A percentile compares a stretch with the other conserved stretches of the same genome.
Conservation (phyloP, 192 early-diverging fungal genomes). For the Coemansia sp. region DNA sequence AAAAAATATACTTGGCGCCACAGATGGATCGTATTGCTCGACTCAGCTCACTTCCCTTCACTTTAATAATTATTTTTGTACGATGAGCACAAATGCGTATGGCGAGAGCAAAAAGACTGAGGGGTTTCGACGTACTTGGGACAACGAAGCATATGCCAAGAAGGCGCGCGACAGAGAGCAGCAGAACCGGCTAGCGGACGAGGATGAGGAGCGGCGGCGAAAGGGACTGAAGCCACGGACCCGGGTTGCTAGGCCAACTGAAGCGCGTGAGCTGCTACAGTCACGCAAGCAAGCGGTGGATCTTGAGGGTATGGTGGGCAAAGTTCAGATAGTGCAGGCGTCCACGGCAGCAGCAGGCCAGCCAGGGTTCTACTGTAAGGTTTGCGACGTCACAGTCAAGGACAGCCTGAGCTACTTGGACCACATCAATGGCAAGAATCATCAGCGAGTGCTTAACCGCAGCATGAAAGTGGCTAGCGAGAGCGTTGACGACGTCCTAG, state of each 20-base stretch:
- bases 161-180: slow-evolving; percentile 68
- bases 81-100: slow-evolving; percentile 17
- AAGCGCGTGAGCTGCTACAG: slow-evolving; percentile 55
- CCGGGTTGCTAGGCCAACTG: slow-evolving; percentile 15
- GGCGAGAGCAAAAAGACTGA: slow-evolving; percentile 20
- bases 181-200: slow-evolving; percentile 43
- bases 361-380: slow-evolving; percentile 92
- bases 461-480: slow-evolving; percentile 83
- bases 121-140: slow-evolving; percentile 62
- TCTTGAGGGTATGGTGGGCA: slow-evolving; percentile 76
- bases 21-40: neutral
- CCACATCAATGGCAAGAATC: slow-evolving; percentile 90
- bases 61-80: neutral
- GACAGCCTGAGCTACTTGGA: slow-evolving; percentile 91
- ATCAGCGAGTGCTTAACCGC: slow-evolving; percentile 81
- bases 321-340: slow-evolving; percentile 77
- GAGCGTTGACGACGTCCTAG: slow-evolving; percentile 74
- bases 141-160: slow-evolving; percentile 68
- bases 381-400: slow-evolving; percentile 85
- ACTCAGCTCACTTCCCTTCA: neutral
- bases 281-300: slow-evolving; percentile 66
- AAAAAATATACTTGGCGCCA: slow-evolving; percentile 7
- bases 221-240: slow-evolving; percentile 52
- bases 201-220: slow-evolving; percentile 60
- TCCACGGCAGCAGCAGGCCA: slow-evolving; percentile 61